These are phyloP conservation scores for Dioscorea alata DNA, from an alignment of 106 monocot genomes.

Conservation along the genomic window DNA sequence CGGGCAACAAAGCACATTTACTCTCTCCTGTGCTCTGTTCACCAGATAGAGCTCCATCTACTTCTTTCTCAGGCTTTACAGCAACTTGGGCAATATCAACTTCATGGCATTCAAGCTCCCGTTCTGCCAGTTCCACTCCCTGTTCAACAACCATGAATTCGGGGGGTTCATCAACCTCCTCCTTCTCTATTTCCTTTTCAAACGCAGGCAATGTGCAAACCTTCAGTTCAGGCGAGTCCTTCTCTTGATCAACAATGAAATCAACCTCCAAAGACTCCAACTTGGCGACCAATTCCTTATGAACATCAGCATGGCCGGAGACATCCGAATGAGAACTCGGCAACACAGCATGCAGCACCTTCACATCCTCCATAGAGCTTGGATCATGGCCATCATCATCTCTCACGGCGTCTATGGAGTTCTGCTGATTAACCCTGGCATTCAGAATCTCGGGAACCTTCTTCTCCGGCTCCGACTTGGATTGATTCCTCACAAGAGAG, in stretches of 20 bases:
- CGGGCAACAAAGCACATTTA: not conserved
- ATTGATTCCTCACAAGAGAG: conserved; percentile 2
- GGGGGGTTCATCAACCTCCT: conserved; percentile 2
- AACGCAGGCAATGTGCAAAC: conserved; percentile 4
- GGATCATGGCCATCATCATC: not conserved
- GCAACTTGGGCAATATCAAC: not conserved
- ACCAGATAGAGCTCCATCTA: not conserved
- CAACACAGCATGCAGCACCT: conserved; percentile 49
- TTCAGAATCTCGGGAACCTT: conserved; percentile 19
- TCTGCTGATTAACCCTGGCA: not conserved
- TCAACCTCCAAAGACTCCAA: conserved; percentile 3
- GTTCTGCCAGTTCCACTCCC: conserved; percentile 32
- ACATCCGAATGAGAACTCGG: conserved; percentile 33
- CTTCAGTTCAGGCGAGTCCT: conserved; percentile 9
- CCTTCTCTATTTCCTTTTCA: conserved; percentile 10
- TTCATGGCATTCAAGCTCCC: conserved; percentile 1
- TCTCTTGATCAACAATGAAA: not conserved
- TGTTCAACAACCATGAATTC: conserved; percentile 62
- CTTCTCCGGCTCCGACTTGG: not conserved
- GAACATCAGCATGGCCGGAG: conserved; percentile 1
- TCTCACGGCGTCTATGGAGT: not conserved
- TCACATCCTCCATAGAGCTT: conserved; percentile 51
- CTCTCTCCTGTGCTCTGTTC: not conserved
- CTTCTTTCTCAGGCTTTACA: not conserved
- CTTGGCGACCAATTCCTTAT: not conserved